Base-by-base conservation (phyloP, 805 yeast genomes). In the Kodamaea restingae region DNA sequence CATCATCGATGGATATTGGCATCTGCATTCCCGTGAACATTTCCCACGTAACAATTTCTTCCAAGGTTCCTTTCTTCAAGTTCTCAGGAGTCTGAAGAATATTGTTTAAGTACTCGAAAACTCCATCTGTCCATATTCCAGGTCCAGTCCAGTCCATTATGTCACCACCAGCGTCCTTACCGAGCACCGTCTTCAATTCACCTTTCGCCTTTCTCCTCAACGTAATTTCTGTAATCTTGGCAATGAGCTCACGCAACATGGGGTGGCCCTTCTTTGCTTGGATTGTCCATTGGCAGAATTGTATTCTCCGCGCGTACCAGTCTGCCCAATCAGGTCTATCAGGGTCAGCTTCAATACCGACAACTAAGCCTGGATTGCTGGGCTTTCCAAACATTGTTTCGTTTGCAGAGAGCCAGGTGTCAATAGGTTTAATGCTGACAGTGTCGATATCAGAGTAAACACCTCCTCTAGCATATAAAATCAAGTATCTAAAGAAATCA, bases 141-240 rank as follows among this genome's bases (percentile, higher is more conserved):
- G 98, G 96, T 0, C 98, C 98, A 0, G 98, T 87, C 96, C 96
- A 87, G 53, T 83, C 76, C 95, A 88, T 86, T 38, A 88, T 76
- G 54, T 83, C 88, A 15, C 80, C 80, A 4, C 95, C 95, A 7
- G 70, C 63, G 46, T 81, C 81, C 48, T 77, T 75, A 4, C 85
- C 81, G 34, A 70, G 63, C 0, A 76, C 64, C 36, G 67, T 61
- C 0, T 57, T 55, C 39, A 85, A 64, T 3, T 56, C 55, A 1
- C 80, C 80, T n/a, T 61, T 60, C 12, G 52, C 44, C 45, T 73
- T 63, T 42, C 81, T 74, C 22, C 73, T 59, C 25, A 86, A 62
- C 0, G 98, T 91, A 15, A 77, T 72, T 28, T 84, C 81, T 0
- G 95, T 81, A 46, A 91, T 87, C 33, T 79, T 74, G 2, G 90